Conservation (phyloP, 2,329 filamentous ascomycete genomes). For the Penicillium sp. region DNA sequence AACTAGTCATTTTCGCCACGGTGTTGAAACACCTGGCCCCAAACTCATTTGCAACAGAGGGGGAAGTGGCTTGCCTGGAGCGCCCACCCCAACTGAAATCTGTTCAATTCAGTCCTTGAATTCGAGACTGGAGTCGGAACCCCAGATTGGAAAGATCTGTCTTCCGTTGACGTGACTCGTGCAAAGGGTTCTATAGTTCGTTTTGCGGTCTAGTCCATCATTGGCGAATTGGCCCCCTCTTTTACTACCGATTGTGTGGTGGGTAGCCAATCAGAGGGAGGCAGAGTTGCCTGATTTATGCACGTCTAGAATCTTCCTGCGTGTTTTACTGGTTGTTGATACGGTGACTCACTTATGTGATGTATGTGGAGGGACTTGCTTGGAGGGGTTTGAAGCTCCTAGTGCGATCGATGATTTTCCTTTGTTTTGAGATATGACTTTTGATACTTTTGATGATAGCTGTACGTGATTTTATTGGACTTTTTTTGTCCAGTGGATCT, state of each 20-base stretch:
- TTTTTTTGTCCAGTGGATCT: not conserved
- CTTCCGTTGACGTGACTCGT: constrained; percentile 6
- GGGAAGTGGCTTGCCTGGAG: constrained; percentile 6
- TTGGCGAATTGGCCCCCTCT: constrained; percentile 5
- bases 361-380: not conserved
- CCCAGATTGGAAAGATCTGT: constrained; percentile 14
- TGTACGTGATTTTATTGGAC: not conserved
- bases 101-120: constrained; percentile 7
- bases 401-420: not conserved
- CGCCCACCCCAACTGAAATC: constrained; percentile 1
- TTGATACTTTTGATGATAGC: constrained; percentile 6
- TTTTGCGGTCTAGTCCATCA: constrained; percentile 6
- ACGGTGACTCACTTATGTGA: constrained; percentile 1
- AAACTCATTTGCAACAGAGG: not conserved
- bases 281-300: not conserved
- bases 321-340: constrained; percentile 1
- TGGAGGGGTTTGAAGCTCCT: not conserved
- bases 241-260: not conserved
- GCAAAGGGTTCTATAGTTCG: constrained; percentile 9
- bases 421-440: not conserved
- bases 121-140: constrained; percentile 12
- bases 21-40: not conserved
- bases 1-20: constrained; percentile 8
- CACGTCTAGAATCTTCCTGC: not conserved
- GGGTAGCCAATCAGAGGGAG: constrained; percentile 1